Conservation (phyloP, 225 moss, liverwort and hornwort genomes). For the Antitrichia curtipendula region DNA sequence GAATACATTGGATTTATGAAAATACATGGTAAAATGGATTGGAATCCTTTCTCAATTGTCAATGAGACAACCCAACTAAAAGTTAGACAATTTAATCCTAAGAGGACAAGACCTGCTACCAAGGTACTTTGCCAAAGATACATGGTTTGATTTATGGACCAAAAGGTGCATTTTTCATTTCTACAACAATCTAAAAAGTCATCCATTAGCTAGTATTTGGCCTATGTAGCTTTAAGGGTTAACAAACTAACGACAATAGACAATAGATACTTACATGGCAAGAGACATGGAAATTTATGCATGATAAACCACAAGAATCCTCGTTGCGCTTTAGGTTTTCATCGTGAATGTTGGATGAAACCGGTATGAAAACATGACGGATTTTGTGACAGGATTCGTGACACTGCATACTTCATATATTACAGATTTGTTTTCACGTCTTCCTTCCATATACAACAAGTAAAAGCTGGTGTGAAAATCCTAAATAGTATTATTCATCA, state of each 20-base stretch:
- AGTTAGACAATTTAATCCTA: background rate
- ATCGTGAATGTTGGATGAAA: no score
- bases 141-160: no score
- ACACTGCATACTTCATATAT: background rate
- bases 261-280: no score
- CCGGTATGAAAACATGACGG: rapidly evolving
- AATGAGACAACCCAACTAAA: no score
- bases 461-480: background rate
- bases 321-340: no score
- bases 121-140: background rate
- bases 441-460: background rate
- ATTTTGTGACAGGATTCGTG: background rate
- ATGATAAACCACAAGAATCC: no score
- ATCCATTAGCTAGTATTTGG: background rate
- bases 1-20: background rate
- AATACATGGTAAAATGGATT: background rate
- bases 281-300: no score
- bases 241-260: no score
- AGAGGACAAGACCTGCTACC: background rate
- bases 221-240: no score
- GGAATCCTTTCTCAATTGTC: background rate
- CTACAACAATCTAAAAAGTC: rapidly evolving
- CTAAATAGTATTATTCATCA: background rate
- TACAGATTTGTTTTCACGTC: background rate
- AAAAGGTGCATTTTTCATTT: background rate